Evolutionary conservation across 1,284 basidiomycete species (phyloP), one percentile per base, ranked within the genome.

Genomic region (Mycena sp.): DNA sequence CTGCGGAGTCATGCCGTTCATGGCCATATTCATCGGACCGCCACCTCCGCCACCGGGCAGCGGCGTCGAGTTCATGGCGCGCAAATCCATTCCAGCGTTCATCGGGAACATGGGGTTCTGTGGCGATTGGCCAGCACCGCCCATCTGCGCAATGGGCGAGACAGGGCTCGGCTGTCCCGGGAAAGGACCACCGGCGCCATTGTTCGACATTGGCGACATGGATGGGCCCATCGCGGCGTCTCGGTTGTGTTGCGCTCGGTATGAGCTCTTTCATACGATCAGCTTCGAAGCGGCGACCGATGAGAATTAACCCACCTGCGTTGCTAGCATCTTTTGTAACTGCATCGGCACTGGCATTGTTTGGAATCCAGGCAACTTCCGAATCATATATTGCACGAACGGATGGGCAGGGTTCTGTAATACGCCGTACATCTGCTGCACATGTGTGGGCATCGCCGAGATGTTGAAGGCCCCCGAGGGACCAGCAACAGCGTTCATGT

Each of bases 301-400:
- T 26, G 6, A 55, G 48, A 46, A n/a, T 48, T 40, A 10, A 76
- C 78, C 57, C 67, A 89, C 87, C 78, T 86, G 85, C 23, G 85
- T 72, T 61, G 76, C 67, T 44, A 84, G 74, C 76, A 91, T 79
- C 69, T 80, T 84, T 71, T 87, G 85, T 65, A 91, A 70, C 74
- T 91, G 89, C 67, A 83, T 77, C 61, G 77, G 81, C 6, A 82
- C 45, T 10, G 87, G 81, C 61, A 90, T 70, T 23, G 72, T 71
- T 67, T 78, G 76, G 69, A 92, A 91, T 9, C 80, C 80, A 17
- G 87, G 89, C 4, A 87, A 72, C 32, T 77, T 77, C 51, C 81
- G 76, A 5, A 77, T 68, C 75, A 91, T 80, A 64, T 86, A 84
- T 61, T 83, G 80, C 71, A 88, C 75, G 59, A 91, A 78, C 30